Evolutionary conservation across 805 yeast genomes (phyloP).

Genomic region (Saccharomycopsis microspora): DNA sequence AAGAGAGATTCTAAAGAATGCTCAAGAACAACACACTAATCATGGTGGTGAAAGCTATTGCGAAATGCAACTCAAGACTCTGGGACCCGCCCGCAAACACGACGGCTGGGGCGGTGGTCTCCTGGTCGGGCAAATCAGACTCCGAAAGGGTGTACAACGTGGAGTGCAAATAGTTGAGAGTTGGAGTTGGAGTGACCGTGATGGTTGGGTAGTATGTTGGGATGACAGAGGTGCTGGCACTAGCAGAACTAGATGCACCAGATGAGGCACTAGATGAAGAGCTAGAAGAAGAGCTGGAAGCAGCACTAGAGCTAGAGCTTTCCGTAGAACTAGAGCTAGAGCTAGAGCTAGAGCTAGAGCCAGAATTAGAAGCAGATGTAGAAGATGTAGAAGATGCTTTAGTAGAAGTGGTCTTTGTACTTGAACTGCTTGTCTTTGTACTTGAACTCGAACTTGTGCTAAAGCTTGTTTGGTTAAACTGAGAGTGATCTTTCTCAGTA

Average conservation of each 20-base stretch:
- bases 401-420: neutral
- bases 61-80: no score
- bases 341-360: neutral
- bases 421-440: no score
- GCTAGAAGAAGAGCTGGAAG: conserved; percentile 22
- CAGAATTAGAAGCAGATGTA: neutral
- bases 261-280: conserved; percentile 29
- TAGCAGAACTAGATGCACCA: conserved; percentile 25
- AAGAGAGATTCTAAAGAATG: no score
- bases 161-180: neutral
- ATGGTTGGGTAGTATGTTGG: conserved; percentile 20
- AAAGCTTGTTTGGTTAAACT: conserved; percentile 1
- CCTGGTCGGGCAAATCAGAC: no score
- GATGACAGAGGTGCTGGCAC: conserved; percentile 29
- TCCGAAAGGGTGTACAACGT: neutral
- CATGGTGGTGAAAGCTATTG: no score
- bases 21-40: no score
- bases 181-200: neutral
- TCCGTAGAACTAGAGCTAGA: neutral
- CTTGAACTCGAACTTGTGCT: neutral
- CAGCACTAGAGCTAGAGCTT: neutral
- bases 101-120: no score
- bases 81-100: no score
- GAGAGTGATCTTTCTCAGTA: neutral
- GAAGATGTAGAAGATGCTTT: neutral